Base-by-base conservation (phyloP, 148 eudicot genomes). In the Camellia lanceoleosa region DNA sequence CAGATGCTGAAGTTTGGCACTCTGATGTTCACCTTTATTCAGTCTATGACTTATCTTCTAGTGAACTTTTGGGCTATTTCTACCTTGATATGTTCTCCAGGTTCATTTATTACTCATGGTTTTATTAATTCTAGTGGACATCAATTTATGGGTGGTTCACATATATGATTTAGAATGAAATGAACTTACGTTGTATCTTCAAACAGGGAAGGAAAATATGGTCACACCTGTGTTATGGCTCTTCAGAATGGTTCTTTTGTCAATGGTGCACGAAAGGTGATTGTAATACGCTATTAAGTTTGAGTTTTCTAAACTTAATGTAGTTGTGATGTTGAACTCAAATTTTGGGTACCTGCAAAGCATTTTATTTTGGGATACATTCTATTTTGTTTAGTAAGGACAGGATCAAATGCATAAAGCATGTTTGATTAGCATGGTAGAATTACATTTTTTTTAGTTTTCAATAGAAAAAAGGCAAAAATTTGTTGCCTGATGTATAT, bases 21-120 rank as follows among this genome's bases (percentile, higher is more conserved):
- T 83, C 77, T 42, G 94, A 94, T 58, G 92, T 96, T 73, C 89
- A 87, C 62, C 91, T 88, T 74, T 93, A 85, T 86, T 92, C 99
- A 44, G 95, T 92, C 77, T 91, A 88, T 81, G 99, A 93, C 82
- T 85, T 88, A 75, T 84, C 91, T 71, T 90, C 98, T 59, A 79
- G 87, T 79, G 95, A 94, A 82, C 91, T 90, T 62, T 80, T 92
- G 81, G 99, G 99, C 81, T 89, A 96, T 80, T 91, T 89, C 78
- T 96, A 92, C 89, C 89, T 96, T 47, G 97, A 96, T 77, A 75
- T 92, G 43, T 93, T 89, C 61, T 80, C 90, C 89, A 96, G 99
- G 99, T 93, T 80, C 71, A 20, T 74, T 76, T 46, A 7, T 52
- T 68, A 42, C 2, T n/a, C 30, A 11, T 46, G 43, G 78, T 59